These are phyloP conservation scores for Coniferiporia sulphurascens DNA, from an alignment of 1,284 basidiomycete genomes.

Conservation along the genomic window DNA sequence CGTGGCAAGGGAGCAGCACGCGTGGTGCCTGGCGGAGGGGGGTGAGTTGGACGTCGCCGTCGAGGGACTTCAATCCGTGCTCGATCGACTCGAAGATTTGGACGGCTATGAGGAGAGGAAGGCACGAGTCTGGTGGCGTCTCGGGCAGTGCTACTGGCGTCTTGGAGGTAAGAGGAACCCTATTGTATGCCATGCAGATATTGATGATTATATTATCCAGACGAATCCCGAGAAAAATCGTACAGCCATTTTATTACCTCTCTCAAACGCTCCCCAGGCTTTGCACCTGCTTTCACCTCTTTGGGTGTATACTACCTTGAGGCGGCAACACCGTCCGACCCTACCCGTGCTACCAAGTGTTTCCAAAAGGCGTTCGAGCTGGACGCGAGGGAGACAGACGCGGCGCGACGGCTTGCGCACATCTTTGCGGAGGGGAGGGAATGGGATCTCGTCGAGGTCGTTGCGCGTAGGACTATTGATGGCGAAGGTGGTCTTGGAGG, in stretches of 20 bases:
- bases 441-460: slow-evolving; percentile 94
- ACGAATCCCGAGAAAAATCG: slow-evolving; percentile 50
- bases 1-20: slow-evolving; percentile 77
- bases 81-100: slow-evolving; percentile 50
- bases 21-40: slow-evolving; percentile 78
- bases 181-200: background rate
- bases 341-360: slow-evolving; percentile 86
- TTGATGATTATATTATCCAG: slow-evolving; percentile 26
- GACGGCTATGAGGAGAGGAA: slow-evolving; percentile 52
- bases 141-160: slow-evolving; percentile 78
- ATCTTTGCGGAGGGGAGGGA: slow-evolving; percentile 91
- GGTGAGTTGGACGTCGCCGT: slow-evolving; percentile 50
- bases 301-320: slow-evolving; percentile 89
- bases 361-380: slow-evolving; percentile 99
- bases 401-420: slow-evolving; percentile 79
- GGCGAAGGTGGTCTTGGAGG: slow-evolving; percentile 81
- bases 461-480: slow-evolving; percentile 88
- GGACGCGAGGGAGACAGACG: slow-evolving; percentile 83
- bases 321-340: slow-evolving; percentile 68
- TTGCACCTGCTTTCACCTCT: slow-evolving; percentile 90
- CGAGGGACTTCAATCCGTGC: slow-evolving; percentile 53
- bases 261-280: slow-evolving; percentile 72
- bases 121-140: slow-evolving; percentile 80
- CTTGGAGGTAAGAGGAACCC: slow-evolving; percentile 53
- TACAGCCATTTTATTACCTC: slow-evolving; percentile 82